These are phyloP conservation scores for Angomonas desouzai DNA, from an alignment of 208 protist genomes.

Conservation along the genomic window DNA sequence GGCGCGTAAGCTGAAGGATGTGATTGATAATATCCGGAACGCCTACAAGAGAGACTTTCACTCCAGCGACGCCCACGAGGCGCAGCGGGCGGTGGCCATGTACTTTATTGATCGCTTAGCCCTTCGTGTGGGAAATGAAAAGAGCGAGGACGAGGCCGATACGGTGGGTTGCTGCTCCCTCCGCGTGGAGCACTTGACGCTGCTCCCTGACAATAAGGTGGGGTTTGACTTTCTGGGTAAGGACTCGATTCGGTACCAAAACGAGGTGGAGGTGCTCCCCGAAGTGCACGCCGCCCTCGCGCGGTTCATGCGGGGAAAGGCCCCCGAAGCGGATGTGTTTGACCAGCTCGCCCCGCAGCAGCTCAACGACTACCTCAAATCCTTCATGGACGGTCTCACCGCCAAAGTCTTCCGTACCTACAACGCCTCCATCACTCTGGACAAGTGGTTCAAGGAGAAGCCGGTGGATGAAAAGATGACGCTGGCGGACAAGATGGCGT, in stretches of 20 bases:
- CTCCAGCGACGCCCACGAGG: slow-evolving; percentile 34
- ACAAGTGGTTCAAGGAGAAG: slow-evolving; percentile 94
- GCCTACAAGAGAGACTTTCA: slow-evolving; percentile 91
- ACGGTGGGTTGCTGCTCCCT: slow-evolving; percentile 99
- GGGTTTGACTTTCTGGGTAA: slow-evolving; percentile 99
- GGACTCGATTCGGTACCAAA: slow-evolving; percentile 97
- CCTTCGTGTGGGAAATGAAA: slow-evolving; percentile 99
- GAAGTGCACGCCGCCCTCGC: slow-evolving; percentile 92
- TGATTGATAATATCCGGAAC: slow-evolving; percentile 93
- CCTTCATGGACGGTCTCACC: slow-evolving; percentile 94
- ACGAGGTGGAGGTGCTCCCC: slow-evolving; percentile 87
- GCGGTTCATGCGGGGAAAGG: slow-evolving; percentile 85
- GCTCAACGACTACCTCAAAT: slow-evolving; percentile 97
- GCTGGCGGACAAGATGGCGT: slow-evolving; percentile 87
- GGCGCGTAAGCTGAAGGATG: slow-evolving; percentile 93
- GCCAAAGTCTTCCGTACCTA: slow-evolving; percentile 99
- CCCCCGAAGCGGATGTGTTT: slow-evolving; percentile 91
- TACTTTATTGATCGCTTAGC: slow-evolving; percentile 99
- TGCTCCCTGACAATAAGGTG: slow-evolving; percentile 62
- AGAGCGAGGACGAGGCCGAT: slow-evolving; percentile 96
- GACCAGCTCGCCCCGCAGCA: slow-evolving; percentile 84
- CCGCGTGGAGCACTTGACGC: slow-evolving; percentile 95
- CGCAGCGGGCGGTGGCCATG: slow-evolving; percentile 95
- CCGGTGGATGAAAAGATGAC: slow-evolving; percentile 66
- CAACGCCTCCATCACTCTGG: slow-evolving; percentile 98